A percentile compares a stretch with the other conserved stretches of the same genome.
Evolutionary conservation across 768 basidiomycete genomes (phyloP).

Genomic region (Macrolepiota dolichaula): DNA sequence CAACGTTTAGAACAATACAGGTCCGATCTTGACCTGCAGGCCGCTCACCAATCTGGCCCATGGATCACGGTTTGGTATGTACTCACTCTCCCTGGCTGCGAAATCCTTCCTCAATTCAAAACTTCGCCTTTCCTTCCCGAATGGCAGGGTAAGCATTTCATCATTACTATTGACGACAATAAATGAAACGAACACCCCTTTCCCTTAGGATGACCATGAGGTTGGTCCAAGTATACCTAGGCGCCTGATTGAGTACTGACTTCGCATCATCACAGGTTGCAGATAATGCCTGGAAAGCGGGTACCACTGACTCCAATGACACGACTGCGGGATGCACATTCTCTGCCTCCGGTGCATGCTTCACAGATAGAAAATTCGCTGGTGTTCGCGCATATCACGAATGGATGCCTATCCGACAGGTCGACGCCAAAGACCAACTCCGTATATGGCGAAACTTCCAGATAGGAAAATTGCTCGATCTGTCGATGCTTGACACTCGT

Average conservation of each 20-base stretch:
- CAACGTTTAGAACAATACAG: conserved; percentile 50
- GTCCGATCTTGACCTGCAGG: conserved; percentile 44
- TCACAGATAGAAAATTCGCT: conserved; percentile 57
- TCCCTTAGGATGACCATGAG: conserved; percentile 47
- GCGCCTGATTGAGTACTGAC: background rate
- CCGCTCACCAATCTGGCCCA: conserved; percentile 45
- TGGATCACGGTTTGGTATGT: conserved; percentile 56
- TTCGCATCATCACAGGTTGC: conserved; percentile 33
- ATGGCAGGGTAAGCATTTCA: background rate
- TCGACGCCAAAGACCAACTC: conserved; percentile 50
- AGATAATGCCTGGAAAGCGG: conserved; percentile 56
- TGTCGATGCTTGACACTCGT: conserved; percentile 65
- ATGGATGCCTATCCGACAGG: conserved; percentile 62
- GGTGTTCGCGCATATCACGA: conserved; percentile 59
- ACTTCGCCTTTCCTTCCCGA: background rate
- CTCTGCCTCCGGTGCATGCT: conserved; percentile 52
- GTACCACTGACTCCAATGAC: conserved; percentile 54
- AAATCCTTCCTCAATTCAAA: background rate
- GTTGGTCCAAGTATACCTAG: conserved; percentile 19
- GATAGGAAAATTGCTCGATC: conserved; percentile 57
- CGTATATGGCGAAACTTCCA: conserved; percentile 64
- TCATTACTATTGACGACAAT: background rate
- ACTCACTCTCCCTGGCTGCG: background rate
- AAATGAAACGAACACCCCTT: background rate
- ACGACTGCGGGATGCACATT: conserved; percentile 45